A percentile compares a stretch with the other conserved stretches of the same genome.
Conservation (phyloP, 2,329 filamentous ascomycete species). For the Cercospora nicotianae region DNA sequence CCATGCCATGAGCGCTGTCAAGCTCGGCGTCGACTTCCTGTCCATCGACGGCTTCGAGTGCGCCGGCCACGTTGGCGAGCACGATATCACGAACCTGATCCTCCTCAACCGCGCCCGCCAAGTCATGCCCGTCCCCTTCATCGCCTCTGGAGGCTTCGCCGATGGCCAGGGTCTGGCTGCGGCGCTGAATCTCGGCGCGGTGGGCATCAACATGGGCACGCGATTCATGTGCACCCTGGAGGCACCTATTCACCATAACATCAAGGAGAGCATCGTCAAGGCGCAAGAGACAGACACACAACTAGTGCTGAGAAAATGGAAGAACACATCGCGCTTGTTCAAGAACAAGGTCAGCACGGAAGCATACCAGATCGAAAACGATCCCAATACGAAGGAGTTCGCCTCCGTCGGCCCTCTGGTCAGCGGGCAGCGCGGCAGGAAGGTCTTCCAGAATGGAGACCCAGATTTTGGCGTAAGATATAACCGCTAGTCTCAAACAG, state of each 20-base stretch:
- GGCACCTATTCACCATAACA: conserved; percentile 85
- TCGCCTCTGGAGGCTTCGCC: conserved; percentile 92
- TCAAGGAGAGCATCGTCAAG: conserved; percentile 89
- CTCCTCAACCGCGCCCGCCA: conserved; percentile 83
- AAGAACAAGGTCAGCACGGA: conserved; percentile 84
- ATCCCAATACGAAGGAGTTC: conserved; percentile 83
- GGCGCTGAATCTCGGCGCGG: conserved; percentile 83
- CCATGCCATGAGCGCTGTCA: conserved; percentile 86
- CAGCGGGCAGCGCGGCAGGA: conserved; percentile 82
- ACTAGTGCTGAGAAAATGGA: conserved; percentile 85
- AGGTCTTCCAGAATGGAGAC: conserved; percentile 92
- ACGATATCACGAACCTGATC: conserved; percentile 86
- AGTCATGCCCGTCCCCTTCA: conserved; percentile 81
- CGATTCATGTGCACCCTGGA: conserved; percentile 96
- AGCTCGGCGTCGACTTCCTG: conserved; percentile 93
- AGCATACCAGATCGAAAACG: conserved; percentile 78
- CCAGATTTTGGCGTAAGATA: conserved; percentile 78
- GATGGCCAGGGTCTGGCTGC: conserved; percentile 92
- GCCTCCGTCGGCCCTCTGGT: conserved; percentile 83
- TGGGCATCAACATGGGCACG: conserved; percentile 98
- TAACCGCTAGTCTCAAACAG: background rate
- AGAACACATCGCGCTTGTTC: conserved; percentile 85
- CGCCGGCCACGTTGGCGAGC: conserved; percentile 84
- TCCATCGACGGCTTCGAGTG: conserved; percentile 98
- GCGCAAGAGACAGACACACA: conserved; percentile 89